Conservation (phyloP, 768 basidiomycete genomes). For the Boletus pseudopeckii region DNA sequence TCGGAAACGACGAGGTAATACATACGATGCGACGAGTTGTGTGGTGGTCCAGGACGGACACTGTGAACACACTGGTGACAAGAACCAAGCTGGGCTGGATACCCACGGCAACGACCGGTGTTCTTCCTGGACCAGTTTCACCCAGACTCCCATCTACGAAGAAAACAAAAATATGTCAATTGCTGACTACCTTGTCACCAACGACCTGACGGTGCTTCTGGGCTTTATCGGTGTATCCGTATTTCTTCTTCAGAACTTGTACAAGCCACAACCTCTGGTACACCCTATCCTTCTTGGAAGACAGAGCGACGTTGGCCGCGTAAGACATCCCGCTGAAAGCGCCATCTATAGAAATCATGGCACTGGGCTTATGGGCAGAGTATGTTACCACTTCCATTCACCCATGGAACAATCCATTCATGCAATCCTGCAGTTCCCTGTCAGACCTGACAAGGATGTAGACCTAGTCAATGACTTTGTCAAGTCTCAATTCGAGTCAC, state of each 20-base stretch:
- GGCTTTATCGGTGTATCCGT: constrained; percentile 73
- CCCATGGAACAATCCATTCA: not conserved
- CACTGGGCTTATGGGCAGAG: constrained; percentile 78
- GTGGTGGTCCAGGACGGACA: not conserved
- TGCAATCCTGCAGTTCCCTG: constrained; percentile 54
- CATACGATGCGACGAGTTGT: not conserved
- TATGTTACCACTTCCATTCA: constrained; percentile 34
- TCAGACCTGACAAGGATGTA: constrained; percentile 69
- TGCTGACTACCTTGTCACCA: constrained; percentile 63
- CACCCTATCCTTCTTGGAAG: constrained; percentile 92
- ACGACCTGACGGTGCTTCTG: constrained; percentile 76
- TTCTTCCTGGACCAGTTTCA: not conserved
- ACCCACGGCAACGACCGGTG: constrained; percentile 9
- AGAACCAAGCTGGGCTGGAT: not conserved
- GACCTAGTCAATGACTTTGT: constrained; percentile 65
- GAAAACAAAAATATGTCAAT: constrained; percentile 36
- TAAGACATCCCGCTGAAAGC: constrained; percentile 77
- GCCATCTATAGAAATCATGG: constrained; percentile 90
- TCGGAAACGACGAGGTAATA: not conserved
- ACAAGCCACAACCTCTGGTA: constrained; percentile 80
- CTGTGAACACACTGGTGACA: not conserved
- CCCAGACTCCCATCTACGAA: not conserved
- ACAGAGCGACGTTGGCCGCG: constrained; percentile 85
- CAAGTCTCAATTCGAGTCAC: constrained; percentile 59
- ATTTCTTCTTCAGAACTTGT: constrained; percentile 73